Percentiles rank a stretch among this genome's conserved stretches.
These are phyloP conservation scores for Sporothrix curviconia DNA, from an alignment of 2,329 filamentous ascomycete genomes.

Conservation along the genomic window DNA sequence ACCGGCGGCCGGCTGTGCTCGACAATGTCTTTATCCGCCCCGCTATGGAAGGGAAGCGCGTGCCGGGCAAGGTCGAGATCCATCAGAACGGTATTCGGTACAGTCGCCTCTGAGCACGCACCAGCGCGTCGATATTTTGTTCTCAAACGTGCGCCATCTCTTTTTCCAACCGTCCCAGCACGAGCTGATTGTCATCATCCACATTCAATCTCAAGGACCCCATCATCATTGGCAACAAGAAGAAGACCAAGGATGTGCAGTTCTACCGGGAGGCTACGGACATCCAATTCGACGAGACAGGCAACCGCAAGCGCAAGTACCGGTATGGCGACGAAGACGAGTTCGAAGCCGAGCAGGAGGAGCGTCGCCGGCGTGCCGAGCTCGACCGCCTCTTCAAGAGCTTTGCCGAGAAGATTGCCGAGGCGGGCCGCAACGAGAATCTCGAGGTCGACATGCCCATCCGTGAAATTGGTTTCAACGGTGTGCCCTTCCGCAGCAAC, in stretches of 20 bases:
- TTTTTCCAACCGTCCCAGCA: conserved; percentile 98
- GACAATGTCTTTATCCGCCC: conserved; percentile 95
- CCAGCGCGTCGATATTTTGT: conserved; percentile 85
- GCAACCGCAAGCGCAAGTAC: conserved; percentile 95
- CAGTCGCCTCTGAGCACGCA: conserved; percentile 71
- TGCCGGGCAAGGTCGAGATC: conserved; percentile 92
- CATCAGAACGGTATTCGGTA: conserved; percentile 99
- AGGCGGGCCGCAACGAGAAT: conserved; percentile 84
- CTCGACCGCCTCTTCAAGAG: conserved; percentile 93
- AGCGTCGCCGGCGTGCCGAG: conserved; percentile 81
- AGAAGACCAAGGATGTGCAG: conserved; percentile 98
- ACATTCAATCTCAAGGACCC: conserved; percentile 96
- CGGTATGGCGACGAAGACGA: conserved; percentile 97
- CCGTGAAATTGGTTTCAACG: conserved; percentile 91
- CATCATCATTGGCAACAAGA: conserved; percentile 93
- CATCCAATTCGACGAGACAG: conserved; percentile 97
- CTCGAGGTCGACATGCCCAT: conserved; percentile 95
- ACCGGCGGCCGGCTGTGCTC: conserved; percentile 81
- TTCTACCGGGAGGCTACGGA: conserved; percentile 98
- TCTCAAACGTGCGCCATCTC: conserved; percentile 96
- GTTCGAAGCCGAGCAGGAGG: conserved; percentile 97
- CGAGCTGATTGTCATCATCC: conserved; percentile 95
- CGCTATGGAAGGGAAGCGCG: conserved; percentile 91
- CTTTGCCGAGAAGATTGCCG: conserved; percentile 95
- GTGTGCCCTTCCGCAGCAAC: conserved; percentile 91